A percentile compares a stretch with the other conserved stretches of the same genome.
phyloP scores from a whole-genome alignment of 148 eudicot species.

The Cornus florida region DNA sequence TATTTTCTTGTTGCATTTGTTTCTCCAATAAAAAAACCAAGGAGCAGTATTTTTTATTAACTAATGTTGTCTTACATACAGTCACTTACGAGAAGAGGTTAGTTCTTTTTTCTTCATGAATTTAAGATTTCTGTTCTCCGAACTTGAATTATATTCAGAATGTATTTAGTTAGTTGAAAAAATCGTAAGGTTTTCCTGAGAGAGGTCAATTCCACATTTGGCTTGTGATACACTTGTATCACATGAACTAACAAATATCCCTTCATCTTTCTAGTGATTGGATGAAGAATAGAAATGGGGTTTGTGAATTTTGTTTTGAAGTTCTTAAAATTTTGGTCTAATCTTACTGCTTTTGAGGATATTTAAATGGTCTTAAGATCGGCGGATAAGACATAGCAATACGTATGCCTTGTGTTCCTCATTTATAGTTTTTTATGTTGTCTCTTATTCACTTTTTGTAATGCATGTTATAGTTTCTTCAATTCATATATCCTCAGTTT shows the following conservation, averaged over 20 bases:
- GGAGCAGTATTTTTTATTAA: neutral
- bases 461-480: neutral
- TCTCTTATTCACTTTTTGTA: neutral
- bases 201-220: neutral
- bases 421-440: neutral
- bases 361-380: neutral
- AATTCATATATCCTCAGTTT: neutral
- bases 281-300: neutral
- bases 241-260: neutral
- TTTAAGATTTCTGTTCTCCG: neutral
- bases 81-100: neutral
- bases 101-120: neutral
- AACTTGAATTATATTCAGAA: neutral
- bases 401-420: neutral
- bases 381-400: neutral
- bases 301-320: neutral
- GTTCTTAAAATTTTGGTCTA: neutral
- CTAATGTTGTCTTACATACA: neutral
- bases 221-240: neutral
- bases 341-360: neutral
- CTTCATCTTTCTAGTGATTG: neutral
- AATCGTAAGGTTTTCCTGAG: neutral
- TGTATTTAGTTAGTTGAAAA: neutral
- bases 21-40: neutral
- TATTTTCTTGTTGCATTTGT: neutral